Evolutionary conservation across 768 basidiomycete species (phyloP).

Genomic region (Mycena galericulata): DNA sequence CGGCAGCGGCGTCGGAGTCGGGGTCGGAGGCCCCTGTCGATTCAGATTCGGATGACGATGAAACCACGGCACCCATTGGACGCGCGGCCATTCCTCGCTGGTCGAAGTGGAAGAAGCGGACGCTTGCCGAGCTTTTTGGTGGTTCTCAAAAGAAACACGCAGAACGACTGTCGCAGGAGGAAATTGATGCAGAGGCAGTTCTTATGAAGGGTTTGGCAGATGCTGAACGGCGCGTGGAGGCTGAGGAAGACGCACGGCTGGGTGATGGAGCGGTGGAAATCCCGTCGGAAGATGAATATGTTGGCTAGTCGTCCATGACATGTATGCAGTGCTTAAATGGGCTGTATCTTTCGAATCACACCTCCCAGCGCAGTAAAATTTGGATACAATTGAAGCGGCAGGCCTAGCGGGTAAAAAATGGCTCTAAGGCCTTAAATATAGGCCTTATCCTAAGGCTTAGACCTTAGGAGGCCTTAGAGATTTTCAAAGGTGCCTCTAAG

Average conservation of each 20-base stretch:
- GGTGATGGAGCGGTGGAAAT: neutral
- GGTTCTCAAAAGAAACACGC: neutral
- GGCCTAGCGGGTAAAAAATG: neutral
- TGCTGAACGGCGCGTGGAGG: neutral
- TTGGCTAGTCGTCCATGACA: neutral
- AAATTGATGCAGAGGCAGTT: neutral
- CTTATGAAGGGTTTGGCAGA: neutral
- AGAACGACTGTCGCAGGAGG: neutral
- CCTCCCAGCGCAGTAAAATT: no score
- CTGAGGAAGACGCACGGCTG: neutral
- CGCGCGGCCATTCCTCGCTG: neutral
- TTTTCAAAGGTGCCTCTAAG: neutral
- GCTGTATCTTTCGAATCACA: no score
- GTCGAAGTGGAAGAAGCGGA: neutral
- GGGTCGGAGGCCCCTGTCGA: neutral
- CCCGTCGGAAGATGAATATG: neutral
- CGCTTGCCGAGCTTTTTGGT: neutral
- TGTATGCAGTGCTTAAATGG: neutral
- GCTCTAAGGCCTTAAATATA: neutral
- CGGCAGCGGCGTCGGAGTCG: neutral
- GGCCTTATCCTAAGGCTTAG: no score
- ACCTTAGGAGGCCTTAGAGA: no score
- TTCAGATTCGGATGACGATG: neutral
- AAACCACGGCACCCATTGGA: neutral
- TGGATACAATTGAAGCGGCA: neutral